A percentile compares a stretch with the other conserved stretches of the same genome.
Evolutionary conservation across 768 basidiomycete genomes (phyloP).

Genomic region (Tulasnella sp.): DNA sequence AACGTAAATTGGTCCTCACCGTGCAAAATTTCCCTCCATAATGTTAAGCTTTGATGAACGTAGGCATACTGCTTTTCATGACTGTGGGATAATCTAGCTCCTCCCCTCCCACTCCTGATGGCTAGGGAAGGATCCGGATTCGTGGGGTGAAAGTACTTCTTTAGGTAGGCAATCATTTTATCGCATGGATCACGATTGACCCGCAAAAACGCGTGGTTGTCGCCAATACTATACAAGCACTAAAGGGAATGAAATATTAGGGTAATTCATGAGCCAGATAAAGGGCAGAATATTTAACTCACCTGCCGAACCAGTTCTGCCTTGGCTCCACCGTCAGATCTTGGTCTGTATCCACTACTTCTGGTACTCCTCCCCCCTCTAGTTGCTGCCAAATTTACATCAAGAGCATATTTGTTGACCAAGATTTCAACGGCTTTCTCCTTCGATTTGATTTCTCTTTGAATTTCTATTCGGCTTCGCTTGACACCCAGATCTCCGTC

Average conservation of each 20-base stretch:
- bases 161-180: constrained; percentile 63
- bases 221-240: constrained; percentile 78
- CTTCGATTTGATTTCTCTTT: constrained; percentile 71
- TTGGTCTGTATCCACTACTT: no score
- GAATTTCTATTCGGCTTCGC: constrained; percentile 64
- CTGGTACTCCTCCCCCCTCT: constrained; percentile 39
- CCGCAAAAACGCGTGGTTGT: constrained; percentile 79
- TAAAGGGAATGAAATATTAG: constrained; percentile 31
- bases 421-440: constrained; percentile 74
- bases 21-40: constrained; percentile 78
- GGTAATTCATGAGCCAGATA: neutral
- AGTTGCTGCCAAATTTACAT: constrained; percentile 22
- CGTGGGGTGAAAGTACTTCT: constrained; percentile 63
- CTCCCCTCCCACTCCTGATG: constrained; percentile 67
- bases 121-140: constrained; percentile 53
- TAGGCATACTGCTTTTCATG: constrained; percentile 76
- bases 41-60: constrained; percentile 71
- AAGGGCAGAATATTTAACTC: neutral
- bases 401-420: constrained; percentile 44
- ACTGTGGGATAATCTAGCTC: constrained; percentile 71
- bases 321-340: neutral
- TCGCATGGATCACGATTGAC: constrained; percentile 83
- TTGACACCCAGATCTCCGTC: no score
- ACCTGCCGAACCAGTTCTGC: constrained; percentile 12
- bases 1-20: constrained; percentile 32